Evolutionary conservation across 2,329 filamentous ascomycete species (phyloP).

Genomic region (Nothophoma quercina): DNA sequence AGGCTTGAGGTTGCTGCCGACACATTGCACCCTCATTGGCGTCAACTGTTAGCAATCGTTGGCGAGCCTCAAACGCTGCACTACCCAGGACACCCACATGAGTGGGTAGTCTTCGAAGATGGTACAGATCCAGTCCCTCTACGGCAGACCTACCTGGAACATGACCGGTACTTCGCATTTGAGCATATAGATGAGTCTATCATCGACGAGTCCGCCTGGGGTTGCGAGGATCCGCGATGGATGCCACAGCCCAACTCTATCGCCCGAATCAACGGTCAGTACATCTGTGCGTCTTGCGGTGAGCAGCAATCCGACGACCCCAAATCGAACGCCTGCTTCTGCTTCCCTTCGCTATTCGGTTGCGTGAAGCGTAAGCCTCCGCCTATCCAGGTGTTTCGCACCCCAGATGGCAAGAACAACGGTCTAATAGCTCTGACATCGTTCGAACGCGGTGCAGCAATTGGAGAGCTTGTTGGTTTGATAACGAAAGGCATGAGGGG

Average conservation of each 20-base stretch:
- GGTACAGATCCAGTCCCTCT: slow-evolving; percentile 55
- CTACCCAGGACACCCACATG: slow-evolving; percentile 60
- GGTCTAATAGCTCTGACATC: slow-evolving; percentile 57
- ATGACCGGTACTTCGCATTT: slow-evolving; percentile 58
- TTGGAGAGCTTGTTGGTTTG: slow-evolving; percentile 65
- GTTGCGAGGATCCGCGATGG: slow-evolving; percentile 59
- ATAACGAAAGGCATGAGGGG: slow-evolving; percentile 61
- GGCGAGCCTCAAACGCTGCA: slow-evolving; percentile 51
- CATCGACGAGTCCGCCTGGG: slow-evolving; percentile 59
- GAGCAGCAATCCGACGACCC: slow-evolving; percentile 61
- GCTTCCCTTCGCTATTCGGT: slow-evolving; percentile 63
- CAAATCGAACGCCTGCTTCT: slow-evolving; percentile 59
- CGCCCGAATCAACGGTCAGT: slow-evolving; percentile 37
- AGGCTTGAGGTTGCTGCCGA: slow-evolving; percentile 63
- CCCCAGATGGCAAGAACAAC: slow-evolving; percentile 62
- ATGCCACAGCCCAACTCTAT: slow-evolving; percentile 38
- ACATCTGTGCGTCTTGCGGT: slow-evolving; percentile 56
- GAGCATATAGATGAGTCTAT: slow-evolving; percentile 60
- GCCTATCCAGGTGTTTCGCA: slow-evolving; percentile 63
- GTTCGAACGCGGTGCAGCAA: slow-evolving; percentile 61
- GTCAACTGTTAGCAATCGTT: slow-evolving; percentile 58
- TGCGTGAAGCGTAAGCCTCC: slow-evolving; percentile 49
- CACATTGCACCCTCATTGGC: slow-evolving; percentile 61
- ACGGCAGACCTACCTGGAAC: slow-evolving; percentile 56
- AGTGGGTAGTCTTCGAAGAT: slow-evolving; percentile 60